These are phyloP conservation scores for Penicillium sp. DNA, from an alignment of 2,329 filamentous ascomycete species.

Conservation along the genomic window DNA sequence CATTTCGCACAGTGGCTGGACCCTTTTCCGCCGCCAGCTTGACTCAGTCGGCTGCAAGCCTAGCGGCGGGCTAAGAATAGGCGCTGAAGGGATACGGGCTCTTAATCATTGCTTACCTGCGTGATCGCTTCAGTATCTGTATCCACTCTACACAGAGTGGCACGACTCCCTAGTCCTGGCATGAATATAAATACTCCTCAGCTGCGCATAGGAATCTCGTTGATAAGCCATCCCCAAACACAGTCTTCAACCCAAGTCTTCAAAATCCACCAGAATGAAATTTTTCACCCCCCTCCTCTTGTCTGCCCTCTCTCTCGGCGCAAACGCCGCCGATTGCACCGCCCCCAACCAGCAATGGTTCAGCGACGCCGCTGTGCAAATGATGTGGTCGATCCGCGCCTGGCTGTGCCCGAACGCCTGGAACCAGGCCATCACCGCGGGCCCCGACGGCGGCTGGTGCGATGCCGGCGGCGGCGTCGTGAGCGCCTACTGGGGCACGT, in stretches of 20 bases:
- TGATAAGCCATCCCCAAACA: neutral
- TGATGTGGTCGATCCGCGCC: slow-evolving; percentile 20
- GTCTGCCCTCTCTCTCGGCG: neutral
- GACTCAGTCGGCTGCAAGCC: too few species aligned
- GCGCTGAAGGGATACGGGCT: neutral
- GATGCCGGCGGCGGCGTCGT: slow-evolving; percentile 14
- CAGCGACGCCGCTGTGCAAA: slow-evolving; percentile 11
- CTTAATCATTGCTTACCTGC: neutral
- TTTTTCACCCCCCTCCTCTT: slow-evolving; percentile 2
- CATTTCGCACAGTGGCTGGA: neutral
- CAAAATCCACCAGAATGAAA: slow-evolving; percentile 8
- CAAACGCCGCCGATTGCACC: slow-evolving; percentile 14
- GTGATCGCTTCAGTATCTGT: neutral
- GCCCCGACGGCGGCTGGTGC: slow-evolving; percentile 15
- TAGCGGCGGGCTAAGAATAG: neutral
- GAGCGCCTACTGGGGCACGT: slow-evolving; percentile 12
- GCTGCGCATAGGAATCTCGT: neutral
- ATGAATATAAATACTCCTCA: neutral
- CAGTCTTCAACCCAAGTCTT: neutral
- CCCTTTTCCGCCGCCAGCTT: neutral
- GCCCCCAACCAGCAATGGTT: slow-evolving; percentile 17
- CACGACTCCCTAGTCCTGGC: neutral
- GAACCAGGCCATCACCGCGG: slow-evolving; percentile 10
- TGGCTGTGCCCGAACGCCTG: slow-evolving; percentile 18
- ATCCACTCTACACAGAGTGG: neutral